phyloP scores from a whole-genome alignment of 1,284 basidiomycete genomes.

The Bjerkandera adusta region DNA sequence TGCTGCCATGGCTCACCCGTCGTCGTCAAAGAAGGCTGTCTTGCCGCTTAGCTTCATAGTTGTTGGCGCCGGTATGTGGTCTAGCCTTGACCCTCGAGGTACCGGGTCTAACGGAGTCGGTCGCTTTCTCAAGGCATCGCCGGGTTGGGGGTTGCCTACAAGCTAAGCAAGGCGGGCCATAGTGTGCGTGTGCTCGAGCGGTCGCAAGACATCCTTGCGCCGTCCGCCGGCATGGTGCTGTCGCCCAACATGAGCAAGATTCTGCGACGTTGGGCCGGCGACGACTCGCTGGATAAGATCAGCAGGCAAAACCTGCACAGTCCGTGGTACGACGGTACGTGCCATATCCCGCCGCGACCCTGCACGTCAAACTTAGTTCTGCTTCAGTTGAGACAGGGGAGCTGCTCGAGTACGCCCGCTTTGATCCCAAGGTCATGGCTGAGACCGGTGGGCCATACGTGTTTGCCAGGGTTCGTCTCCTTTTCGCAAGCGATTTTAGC shows the following conservation, averaged over 20 bases:
- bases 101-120: no score
- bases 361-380: neutral
- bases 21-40: no score
- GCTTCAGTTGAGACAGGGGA: constrained; percentile 41
- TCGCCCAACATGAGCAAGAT: constrained; percentile 54
- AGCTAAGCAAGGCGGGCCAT: constrained; percentile 48
- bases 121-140: constrained; percentile 23
- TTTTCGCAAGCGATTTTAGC: constrained; percentile 5
- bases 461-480: constrained; percentile 42
- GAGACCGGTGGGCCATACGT: constrained; percentile 54
- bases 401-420: constrained; percentile 42
- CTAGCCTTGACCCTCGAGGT: neutral
- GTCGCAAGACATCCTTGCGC: constrained; percentile 28
- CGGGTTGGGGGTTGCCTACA: constrained; percentile 51
- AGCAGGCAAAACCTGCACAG: constrained; percentile 29
- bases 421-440: constrained; percentile 48
- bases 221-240: constrained; percentile 41
- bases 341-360: neutral
- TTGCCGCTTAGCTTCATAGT: neutral
- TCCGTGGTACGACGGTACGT: constrained; percentile 29
- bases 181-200: constrained; percentile 48
- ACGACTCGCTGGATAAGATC: constrained; percentile 32
- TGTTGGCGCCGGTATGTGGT: neutral
- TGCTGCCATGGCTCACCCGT: no score
- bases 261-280: constrained; percentile 48